Conservation (phyloP, 2,329 filamentous ascomycete species). For the Akanthomyces lecanii region DNA sequence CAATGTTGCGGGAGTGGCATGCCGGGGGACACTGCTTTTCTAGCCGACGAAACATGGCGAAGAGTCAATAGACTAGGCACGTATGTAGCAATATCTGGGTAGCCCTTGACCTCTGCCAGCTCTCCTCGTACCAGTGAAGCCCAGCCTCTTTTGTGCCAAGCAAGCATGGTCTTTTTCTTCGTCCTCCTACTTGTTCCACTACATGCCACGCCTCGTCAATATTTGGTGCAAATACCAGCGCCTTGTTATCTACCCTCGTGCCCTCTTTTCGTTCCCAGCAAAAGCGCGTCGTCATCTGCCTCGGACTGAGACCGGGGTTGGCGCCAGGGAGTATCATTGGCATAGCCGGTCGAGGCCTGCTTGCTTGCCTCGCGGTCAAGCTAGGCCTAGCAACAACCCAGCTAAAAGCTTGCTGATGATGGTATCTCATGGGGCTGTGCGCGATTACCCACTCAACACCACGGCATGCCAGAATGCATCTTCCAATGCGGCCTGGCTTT, state of each 20-base stretch:
- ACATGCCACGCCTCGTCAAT: not conserved
- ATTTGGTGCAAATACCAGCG: not conserved
- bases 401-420: not conserved
- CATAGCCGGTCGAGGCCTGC: not conserved
- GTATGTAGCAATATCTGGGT: not conserved
- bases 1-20: not conserved
- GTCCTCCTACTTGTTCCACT: not conserved
- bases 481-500: not conserved
- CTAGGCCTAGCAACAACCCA: too few species aligned
- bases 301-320: slow-evolving; percentile 7
- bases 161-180: not conserved
- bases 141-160: not conserved
- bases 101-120: not conserved
- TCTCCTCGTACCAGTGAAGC: not conserved
- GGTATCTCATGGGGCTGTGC: not conserved
- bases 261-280: not conserved
- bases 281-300: slow-evolving; percentile 10
- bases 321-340: not conserved
- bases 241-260: not conserved
- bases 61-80: not conserved
- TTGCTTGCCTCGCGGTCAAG: not conserved
- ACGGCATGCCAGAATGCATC: not conserved
- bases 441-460: not conserved
- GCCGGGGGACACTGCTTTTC: too few species aligned
- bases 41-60: not conserved